Evolutionary conservation across 441 rosid genomes (phyloP), one percentile per base, ranked within the genome.

Genomic region (Adansonia grandidieri): DNA sequence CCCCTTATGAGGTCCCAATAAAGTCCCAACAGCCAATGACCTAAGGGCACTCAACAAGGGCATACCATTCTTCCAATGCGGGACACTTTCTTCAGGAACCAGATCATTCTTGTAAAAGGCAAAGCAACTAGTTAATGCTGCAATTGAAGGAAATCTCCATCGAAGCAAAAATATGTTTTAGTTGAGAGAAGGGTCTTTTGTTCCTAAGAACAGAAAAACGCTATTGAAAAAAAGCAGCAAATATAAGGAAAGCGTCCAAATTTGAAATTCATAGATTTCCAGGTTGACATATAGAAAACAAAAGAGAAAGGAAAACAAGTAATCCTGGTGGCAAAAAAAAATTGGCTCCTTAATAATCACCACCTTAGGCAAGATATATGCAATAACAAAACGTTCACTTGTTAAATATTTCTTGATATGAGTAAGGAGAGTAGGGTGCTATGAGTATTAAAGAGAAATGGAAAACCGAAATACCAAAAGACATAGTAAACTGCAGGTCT

Each of bases 41-140:
- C 98, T 92, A 42, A 94, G 89, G 72, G 94, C 93, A 89, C 97
- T 93, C 88, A 91, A 82, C 84, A 89, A 81, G 48, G 99, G 98
- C 94, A 94, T 90, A 79, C 96, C 92, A 83, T 91, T 91, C 86
- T 90, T 89, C 99, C 99, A 96, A 83, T 83, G 93, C 98, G 95
- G 90, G 84, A 94, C 80, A 78, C 88, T 91, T 89, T 94, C 99
- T 84, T 92, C 96, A 44, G 99, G 98, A 82, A 94, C 89, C 67
- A 96, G 80, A 89, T 96, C 95, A 86, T 88, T 96, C 99, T 96
- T 82, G 76, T 82, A 82, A 83, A 87, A 82, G 62, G 76, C 17
- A 68, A 77, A 77, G 47, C 74, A 73, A 53, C 28, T 14, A 57
- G 84, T 89, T 81, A 89, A 78, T 79, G 24, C 75, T 54, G 68